Conservation (phyloP, 2,329 filamentous ascomycete species). For the Penicillium frequentans region DNA sequence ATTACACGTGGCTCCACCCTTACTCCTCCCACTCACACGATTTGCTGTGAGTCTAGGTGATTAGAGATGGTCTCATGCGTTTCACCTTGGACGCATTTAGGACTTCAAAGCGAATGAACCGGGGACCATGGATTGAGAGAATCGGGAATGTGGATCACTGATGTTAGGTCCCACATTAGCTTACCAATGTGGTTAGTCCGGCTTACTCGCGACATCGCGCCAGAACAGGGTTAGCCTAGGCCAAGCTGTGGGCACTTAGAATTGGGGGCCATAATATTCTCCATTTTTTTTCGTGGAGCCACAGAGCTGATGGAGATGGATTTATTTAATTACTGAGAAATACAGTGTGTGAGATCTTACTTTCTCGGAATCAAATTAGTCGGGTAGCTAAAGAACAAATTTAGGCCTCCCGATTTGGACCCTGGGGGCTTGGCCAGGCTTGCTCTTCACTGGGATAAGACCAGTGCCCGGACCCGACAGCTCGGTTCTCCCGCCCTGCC, state of each 20-base stretch:
- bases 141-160: background rate
- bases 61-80: background rate
- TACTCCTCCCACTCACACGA: too few relatives aligned
- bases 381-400: background rate
- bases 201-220: background rate
- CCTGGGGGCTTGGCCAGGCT: background rate
- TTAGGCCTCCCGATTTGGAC: background rate
- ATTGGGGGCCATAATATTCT: background rate
- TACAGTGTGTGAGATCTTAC: too few relatives aligned
- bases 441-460: background rate
- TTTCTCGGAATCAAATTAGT: background rate
- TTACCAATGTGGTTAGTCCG: background rate
- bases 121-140: background rate
- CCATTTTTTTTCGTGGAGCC: background rate
- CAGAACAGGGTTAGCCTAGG: background rate
- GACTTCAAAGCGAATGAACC: background rate
- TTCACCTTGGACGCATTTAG: background rate
- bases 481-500: conserved; percentile 2
- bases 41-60: too few relatives aligned
- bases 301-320: too few relatives aligned
- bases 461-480: background rate
- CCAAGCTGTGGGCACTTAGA: background rate
- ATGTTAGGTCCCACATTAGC: background rate
- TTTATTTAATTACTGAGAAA: too few relatives aligned
- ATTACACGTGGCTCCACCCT: background rate